Conservation (phyloP, 1,139 yeast genomes). For the Candida glucosophila region DNA sequence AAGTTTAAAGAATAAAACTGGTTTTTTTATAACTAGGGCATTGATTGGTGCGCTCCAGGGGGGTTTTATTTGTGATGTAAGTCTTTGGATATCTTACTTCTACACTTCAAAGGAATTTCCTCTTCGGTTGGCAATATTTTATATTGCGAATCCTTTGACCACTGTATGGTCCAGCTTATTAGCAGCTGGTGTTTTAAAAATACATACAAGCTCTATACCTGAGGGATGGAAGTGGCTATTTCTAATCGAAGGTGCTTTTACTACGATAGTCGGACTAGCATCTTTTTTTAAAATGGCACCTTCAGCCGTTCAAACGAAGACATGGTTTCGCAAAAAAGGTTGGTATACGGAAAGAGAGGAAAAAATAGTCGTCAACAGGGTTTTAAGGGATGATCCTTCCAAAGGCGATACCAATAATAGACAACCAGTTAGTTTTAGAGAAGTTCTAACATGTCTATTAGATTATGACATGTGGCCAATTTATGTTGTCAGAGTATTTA, state of each 20-base stretch:
- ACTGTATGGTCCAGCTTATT: conserved; percentile 31
- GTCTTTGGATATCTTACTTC: conserved; percentile 47
- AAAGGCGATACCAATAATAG: conserved; percentile 25
- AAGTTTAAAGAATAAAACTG: conserved; percentile 20
- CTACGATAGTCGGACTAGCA: conserved; percentile 19
- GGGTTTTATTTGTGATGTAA: conserved; percentile 48
- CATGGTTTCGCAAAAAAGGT: neutral
- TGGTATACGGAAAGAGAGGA: conserved; percentile 3
- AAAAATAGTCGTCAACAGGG: conserved; percentile 22
- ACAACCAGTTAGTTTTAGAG: conserved; percentile 15
- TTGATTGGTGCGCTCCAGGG: conserved; percentile 44
- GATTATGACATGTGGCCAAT: conserved; percentile 50
- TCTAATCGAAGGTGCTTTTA: conserved; percentile 23
- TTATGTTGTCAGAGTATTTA: conserved; percentile 36
- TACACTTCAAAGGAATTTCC: conserved; percentile 44
- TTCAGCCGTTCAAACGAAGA: neutral
- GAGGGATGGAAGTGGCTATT: conserved; percentile 31
- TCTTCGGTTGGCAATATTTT: conserved; percentile 40
- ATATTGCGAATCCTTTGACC: conserved; percentile 35
- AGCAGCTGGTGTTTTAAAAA: conserved; percentile 43
- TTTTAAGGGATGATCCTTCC: conserved; percentile 22
- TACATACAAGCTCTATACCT: no score
- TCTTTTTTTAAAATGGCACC: conserved; percentile 35
- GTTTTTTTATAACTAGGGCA: conserved; percentile 34
- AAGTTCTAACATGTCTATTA: conserved; percentile 12